A percentile compares a stretch with the other conserved stretches of the same genome.
Conservation (phyloP, 352 stramenopile genomes). For the Phytophthora citrophthora region DNA sequence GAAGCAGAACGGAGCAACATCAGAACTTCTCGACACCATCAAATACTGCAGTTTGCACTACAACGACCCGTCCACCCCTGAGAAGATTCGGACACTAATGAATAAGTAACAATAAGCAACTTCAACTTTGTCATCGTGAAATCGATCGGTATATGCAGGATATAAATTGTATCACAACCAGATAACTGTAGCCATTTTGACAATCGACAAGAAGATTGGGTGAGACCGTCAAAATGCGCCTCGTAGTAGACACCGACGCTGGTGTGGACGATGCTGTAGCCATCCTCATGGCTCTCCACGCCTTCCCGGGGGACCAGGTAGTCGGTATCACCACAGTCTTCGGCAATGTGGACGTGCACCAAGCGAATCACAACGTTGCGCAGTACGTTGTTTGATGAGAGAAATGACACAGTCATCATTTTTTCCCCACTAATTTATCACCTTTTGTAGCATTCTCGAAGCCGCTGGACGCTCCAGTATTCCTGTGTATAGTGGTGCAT, state of each 20-base stretch:
- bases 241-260: conserved; percentile 82
- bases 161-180: not conserved
- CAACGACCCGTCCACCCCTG: conserved; percentile 52
- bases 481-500: conserved; percentile 67
- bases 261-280: conserved; percentile 82
- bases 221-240: conserved; percentile 28
- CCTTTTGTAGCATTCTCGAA: conserved; percentile 60
- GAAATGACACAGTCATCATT: conserved; percentile 1
- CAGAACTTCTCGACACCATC: conserved; percentile 54
- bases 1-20: conserved; percentile 39
- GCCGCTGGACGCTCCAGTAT: conserved; percentile 55
- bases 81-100: conserved; percentile 54
- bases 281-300: conserved; percentile 76
- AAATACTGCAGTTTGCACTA: conserved; percentile 65
- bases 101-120: conserved; percentile 27
- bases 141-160: not conserved
- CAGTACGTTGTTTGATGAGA: conserved; percentile 49
- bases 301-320: conserved; percentile 58
- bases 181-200: conserved; percentile 17
- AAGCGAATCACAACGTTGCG: conserved; percentile 83
- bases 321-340: conserved; percentile 84
- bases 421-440: not conserved
- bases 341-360: conserved; percentile 81
- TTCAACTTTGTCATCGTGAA: not conserved
- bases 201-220: too few relatives aligned